Evolutionary conservation across 2,329 filamentous ascomycete species (phyloP).

Genomic region (Dendryphion nanum): DNA sequence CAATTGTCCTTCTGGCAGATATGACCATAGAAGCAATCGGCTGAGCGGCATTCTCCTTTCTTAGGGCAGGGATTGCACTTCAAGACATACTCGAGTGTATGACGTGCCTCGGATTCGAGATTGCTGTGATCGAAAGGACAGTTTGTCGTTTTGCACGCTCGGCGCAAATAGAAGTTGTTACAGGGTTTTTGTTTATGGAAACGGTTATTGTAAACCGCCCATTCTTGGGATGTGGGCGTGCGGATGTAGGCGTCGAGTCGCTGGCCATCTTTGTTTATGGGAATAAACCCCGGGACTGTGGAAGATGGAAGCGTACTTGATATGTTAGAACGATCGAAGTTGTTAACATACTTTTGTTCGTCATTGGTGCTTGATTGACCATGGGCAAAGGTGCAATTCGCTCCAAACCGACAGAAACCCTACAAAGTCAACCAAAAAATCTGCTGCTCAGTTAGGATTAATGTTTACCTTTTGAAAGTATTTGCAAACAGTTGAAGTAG

Average conservation of each 20-base stretch:
- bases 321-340: background rate
- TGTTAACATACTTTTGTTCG: too few relatives aligned
- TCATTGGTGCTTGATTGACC: too few relatives aligned
- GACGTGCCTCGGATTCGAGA: conserved; percentile 39
- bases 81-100: conserved; percentile 47
- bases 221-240: conserved; percentile 37
- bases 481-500: too few relatives aligned
- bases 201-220: conserved; percentile 38
- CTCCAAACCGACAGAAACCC: background rate
- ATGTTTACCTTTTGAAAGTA: too few relatives aligned
- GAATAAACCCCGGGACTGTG: too few relatives aligned
- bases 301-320: too few relatives aligned
- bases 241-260: conserved; percentile 55
- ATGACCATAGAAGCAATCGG: conserved; percentile 49
- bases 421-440: background rate
- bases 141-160: conserved; percentile 31
- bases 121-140: conserved; percentile 50
- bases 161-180: conserved; percentile 49
- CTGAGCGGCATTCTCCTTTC: conserved; percentile 42
- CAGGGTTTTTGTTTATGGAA: conserved; percentile 45
- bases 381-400: too few relatives aligned
- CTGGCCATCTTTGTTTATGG: conserved; percentile 42
- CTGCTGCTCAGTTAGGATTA: too few relatives aligned
- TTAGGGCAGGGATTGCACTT: conserved; percentile 44
- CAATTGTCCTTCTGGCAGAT: conserved; percentile 39